Percentiles rank a stretch among this genome's conserved stretches.
phyloP scores from a whole-genome alignment of 345 rosid species.

The Lumnitzera racemosa region DNA sequence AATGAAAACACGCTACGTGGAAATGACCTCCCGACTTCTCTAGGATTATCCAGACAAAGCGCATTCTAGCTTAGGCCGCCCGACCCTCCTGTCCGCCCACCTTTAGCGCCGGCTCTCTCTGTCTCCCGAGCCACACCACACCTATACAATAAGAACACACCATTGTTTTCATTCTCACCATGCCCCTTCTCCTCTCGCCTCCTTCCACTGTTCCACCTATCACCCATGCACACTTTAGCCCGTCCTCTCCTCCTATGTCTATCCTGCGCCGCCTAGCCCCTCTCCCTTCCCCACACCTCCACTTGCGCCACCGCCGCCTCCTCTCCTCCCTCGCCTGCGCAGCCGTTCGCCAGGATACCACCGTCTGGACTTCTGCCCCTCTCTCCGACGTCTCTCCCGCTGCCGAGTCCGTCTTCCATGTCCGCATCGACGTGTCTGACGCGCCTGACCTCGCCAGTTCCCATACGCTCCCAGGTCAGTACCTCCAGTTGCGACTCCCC shows the following conservation, averaged over 20 bases:
- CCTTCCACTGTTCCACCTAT: constrained; percentile 11
- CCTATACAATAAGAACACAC: too few species aligned
- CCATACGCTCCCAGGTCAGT: constrained; percentile 70
- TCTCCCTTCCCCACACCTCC: constrained; percentile 17
- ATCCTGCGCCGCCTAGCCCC: constrained; percentile 47
- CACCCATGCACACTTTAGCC: constrained; percentile 40
- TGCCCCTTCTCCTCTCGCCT: constrained; percentile 23
- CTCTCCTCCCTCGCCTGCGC: constrained; percentile 42
- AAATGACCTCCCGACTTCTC: not conserved
- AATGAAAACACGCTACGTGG: constrained; percentile 31
- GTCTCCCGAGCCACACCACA: too few species aligned
- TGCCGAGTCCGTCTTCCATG: constrained; percentile 81
- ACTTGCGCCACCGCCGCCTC: constrained; percentile 24
- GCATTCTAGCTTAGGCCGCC: constrained; percentile 20
- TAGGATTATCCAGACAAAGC: not conserved
- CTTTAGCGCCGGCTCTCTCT: too few species aligned
- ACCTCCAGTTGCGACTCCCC: constrained; percentile 77
- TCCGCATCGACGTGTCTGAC: constrained; percentile 66
- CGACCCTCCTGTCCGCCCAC: constrained; percentile 14
- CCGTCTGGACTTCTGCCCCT: constrained; percentile 65
- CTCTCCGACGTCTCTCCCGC: constrained; percentile 53
- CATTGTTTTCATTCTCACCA: constrained; percentile 20
- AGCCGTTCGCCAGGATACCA: constrained; percentile 65
- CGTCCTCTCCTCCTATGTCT: constrained; percentile 54
- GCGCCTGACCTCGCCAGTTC: constrained; percentile 65